These are phyloP conservation scores for Xylaria sp. DNA, from an alignment of 2,329 filamentous ascomycete genomes.

Conservation along the genomic window DNA sequence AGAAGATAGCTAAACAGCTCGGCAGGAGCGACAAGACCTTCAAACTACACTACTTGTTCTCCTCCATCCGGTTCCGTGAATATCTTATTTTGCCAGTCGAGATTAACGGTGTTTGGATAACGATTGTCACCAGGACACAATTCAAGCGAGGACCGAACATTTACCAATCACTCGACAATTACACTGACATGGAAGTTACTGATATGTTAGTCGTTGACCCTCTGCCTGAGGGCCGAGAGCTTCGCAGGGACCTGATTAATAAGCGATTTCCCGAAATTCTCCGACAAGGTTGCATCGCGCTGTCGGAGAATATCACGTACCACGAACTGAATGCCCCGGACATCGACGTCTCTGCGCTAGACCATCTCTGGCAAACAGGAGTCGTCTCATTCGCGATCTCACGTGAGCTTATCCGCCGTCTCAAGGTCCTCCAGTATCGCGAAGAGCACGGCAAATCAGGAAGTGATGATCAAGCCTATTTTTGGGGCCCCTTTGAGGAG, in stretches of 20 bases:
- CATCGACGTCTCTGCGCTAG: neutral
- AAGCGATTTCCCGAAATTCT: slow-evolving; percentile 34
- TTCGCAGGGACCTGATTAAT: slow-evolving; percentile 26
- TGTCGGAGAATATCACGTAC: neutral
- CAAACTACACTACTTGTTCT: slow-evolving; percentile 41
- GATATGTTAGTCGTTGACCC: slow-evolving; percentile 43
- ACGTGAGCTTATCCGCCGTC: slow-evolving; percentile 44
- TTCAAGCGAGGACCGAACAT: neutral
- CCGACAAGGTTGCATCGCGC: slow-evolving; percentile 39
- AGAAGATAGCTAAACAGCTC: slow-evolving; percentile 20
- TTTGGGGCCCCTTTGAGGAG: slow-evolving; percentile 43
- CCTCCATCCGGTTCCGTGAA: slow-evolving; percentile 37
- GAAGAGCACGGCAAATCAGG: neutral
- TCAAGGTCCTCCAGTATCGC: slow-evolving; percentile 38
- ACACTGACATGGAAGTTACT: slow-evolving; percentile 36
- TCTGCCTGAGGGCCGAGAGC: neutral
- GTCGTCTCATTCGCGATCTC: slow-evolving; percentile 43
- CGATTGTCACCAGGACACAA: slow-evolving; percentile 25
- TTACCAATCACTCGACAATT: neutral
- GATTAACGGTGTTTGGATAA: slow-evolving; percentile 40
- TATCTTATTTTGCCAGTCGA: slow-evolving; percentile 42
- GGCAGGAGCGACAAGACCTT: neutral
- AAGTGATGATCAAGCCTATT: slow-evolving; percentile 17
- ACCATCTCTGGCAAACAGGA: slow-evolving; percentile 40
- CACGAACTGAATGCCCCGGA: slow-evolving; percentile 6